Conservation (phyloP, 2,329 filamentous ascomycete species). For the Phoma sp. region DNA sequence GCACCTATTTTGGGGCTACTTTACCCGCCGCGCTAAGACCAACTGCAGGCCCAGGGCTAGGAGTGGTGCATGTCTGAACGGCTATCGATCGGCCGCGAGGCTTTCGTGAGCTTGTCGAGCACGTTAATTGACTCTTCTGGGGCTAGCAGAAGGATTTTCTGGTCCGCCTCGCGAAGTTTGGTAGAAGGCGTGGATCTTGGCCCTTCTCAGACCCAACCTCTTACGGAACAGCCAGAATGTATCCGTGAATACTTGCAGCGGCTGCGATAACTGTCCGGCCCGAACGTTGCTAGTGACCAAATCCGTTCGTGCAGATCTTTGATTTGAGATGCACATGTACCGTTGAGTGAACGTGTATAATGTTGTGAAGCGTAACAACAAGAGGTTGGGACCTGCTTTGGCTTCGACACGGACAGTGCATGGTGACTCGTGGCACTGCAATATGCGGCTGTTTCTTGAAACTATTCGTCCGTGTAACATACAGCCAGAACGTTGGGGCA, state of each 20-base stretch:
- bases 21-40: slow-evolving; percentile 44
- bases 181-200: slow-evolving; percentile 30
- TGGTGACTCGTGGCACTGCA: slow-evolving; percentile 31
- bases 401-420: slow-evolving; percentile 26
- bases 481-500: slow-evolving; percentile 27
- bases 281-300: slow-evolving; percentile 44
- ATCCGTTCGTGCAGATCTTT: slow-evolving; percentile 43
- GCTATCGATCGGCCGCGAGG: slow-evolving; percentile 36
- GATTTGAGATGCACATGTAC: slow-evolving; percentile 36
- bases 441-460: slow-evolving; percentile 25
- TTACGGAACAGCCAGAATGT: slow-evolving; percentile 30
- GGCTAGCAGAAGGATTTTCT: slow-evolving; percentile 25
- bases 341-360: slow-evolving; percentile 17
- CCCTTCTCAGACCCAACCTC: slow-evolving; percentile 32
- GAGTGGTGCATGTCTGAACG: slow-evolving; percentile 30
- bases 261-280: slow-evolving; percentile 49
- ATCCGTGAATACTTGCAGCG: slow-evolving; percentile 44
- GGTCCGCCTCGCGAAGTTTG: slow-evolving; percentile 22
- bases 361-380: slow-evolving; percentile 23
- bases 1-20: slow-evolving; percentile 49
- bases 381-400: slow-evolving; percentile 28
- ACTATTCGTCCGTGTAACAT: slow-evolving; percentile 32
- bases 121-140: slow-evolving; percentile 40
- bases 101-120: slow-evolving; percentile 41
- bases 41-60: slow-evolving; percentile 24